A percentile compares a stretch with the other conserved stretches of the same genome.
phyloP scores from a whole-genome alignment of 192 early-diverging fungal species.

The Backusella parvicylindrica region DNA sequence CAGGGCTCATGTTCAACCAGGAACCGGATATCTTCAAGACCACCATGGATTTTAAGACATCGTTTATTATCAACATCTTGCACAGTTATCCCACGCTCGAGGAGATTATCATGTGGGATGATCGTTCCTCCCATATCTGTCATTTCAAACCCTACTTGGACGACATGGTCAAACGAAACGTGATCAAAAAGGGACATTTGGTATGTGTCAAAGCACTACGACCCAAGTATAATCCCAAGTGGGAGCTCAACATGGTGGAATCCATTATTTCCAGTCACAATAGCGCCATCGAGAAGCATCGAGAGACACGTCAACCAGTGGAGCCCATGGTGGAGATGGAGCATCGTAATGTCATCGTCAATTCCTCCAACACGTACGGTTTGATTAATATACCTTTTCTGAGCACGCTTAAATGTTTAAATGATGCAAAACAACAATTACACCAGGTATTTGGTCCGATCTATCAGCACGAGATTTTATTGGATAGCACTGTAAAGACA shows the following conservation, averaged over 20 bases:
- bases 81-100: conserved; percentile 7
- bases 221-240: conserved; percentile 19
- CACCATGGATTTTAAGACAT: conserved; percentile 31
- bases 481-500: background rate
- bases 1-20: background rate
- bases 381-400: background rate
- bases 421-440: background rate
- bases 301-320: background rate
- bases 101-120: conserved; percentile 31
- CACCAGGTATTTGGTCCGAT: background rate
- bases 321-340: background rate
- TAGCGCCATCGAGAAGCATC: background rate
- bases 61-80: conserved; percentile 19
- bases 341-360: background rate
- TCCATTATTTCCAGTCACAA: conserved; percentile 13
- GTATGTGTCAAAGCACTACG: background rate
- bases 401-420: background rate
- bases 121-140: conserved; percentile 13
- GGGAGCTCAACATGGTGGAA: background rate
- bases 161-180: background rate
- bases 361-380: background rate
- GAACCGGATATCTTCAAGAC: background rate
- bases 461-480: background rate
- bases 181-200: conserved; percentile 13
- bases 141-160: conserved; percentile 12